Evolutionary conservation across 192 early-diverging fungal genomes (phyloP).

Genomic region (Coemansia pectinata): DNA sequence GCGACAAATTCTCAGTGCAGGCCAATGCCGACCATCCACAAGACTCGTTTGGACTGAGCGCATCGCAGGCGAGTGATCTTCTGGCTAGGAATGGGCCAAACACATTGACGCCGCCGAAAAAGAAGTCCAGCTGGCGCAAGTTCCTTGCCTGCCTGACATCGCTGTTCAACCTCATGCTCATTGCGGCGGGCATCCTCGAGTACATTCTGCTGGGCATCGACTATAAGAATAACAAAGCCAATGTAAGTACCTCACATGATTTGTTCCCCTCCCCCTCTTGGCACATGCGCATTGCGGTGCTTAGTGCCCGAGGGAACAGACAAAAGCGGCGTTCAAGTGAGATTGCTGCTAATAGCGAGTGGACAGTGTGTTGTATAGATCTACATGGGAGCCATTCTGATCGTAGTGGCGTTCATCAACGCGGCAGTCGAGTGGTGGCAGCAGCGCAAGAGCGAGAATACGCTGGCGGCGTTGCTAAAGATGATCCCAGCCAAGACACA

Average conservation of each 20-base stretch:
- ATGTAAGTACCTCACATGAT: slow-evolving; percentile 46
- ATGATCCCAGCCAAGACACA: slow-evolving; percentile 86
- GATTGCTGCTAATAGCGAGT: not conserved
- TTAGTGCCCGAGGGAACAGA: not conserved
- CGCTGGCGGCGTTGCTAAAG: slow-evolving; percentile 88
- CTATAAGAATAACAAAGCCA: slow-evolving; percentile 69
- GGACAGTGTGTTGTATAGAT: slow-evolving; percentile 57
- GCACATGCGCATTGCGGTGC: not conserved
- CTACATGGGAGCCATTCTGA: slow-evolving; percentile 88
- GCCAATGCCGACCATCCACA: slow-evolving; percentile 64
- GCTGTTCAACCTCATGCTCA: slow-evolving; percentile 89
- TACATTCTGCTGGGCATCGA: slow-evolving; percentile 84
- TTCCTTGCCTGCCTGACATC: slow-evolving; percentile 74
- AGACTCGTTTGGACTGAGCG: slow-evolving; percentile 69
- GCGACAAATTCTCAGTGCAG: slow-evolving; percentile 47
- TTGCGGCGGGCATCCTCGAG: slow-evolving; percentile 76
- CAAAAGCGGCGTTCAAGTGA: not conserved
- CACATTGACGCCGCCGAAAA: slow-evolving; percentile 84
- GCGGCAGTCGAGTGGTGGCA: slow-evolving; percentile 93
- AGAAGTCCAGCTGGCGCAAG: slow-evolving; percentile 69
- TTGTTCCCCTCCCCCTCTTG: not conserved
- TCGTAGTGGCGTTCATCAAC: slow-evolving; percentile 87
- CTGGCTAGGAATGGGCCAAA: slow-evolving; percentile 79
- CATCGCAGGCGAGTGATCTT: slow-evolving; percentile 63
- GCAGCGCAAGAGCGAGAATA: slow-evolving; percentile 83